Evolutionary conservation across 1,139 yeast genomes (phyloP).

Genomic region (Tardiomyces depauwii): DNA sequence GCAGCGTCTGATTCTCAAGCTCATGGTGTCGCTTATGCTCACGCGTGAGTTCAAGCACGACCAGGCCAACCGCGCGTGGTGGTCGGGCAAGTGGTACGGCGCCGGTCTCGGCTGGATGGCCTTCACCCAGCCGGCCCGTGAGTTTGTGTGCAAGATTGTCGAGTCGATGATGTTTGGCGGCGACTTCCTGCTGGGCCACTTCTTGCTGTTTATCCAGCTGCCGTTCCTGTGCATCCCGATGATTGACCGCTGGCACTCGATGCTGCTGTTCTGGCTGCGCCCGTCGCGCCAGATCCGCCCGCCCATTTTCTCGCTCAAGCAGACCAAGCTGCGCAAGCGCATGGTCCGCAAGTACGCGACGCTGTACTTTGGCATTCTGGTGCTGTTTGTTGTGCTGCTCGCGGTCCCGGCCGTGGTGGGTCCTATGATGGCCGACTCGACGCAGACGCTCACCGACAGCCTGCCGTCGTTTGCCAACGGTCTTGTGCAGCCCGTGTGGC

Average conservation of each 20-base stretch:
- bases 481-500: slow-evolving; percentile 59
- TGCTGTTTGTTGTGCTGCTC: slow-evolving; percentile 63
- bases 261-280: slow-evolving; percentile 97
- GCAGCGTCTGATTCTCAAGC: slow-evolving; percentile 81
- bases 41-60: slow-evolving; percentile 98
- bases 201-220: slow-evolving; percentile 76
- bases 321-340: slow-evolving; percentile 94
- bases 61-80: slow-evolving; percentile 94
- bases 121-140: slow-evolving; percentile 93
- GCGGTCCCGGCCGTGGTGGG: slow-evolving; percentile 79
- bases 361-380: slow-evolving; percentile 61
- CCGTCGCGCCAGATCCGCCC: slow-evolving; percentile 98
- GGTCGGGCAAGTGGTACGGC: slow-evolving; percentile 99
- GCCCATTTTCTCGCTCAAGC: slow-evolving; percentile 95
- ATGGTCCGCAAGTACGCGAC: slow-evolving; percentile 94
- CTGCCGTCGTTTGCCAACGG: slow-evolving; percentile 46
- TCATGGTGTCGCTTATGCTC: slow-evolving; percentile 64
- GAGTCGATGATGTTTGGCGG: slow-evolving; percentile 96
- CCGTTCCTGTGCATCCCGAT: slow-evolving; percentile 80
- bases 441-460: slow-evolving; percentile 10
- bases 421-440: slow-evolving; percentile 14
- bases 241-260: slow-evolving; percentile 96
- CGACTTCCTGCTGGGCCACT: slow-evolving; percentile 87
- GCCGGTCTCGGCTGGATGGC: slow-evolving; percentile 94
- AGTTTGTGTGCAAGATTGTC: slow-evolving; percentile 84